Base-by-base conservation (phyloP, 1,284 basidiomycete species). In the Sanguinoderma infundibulare region DNA sequence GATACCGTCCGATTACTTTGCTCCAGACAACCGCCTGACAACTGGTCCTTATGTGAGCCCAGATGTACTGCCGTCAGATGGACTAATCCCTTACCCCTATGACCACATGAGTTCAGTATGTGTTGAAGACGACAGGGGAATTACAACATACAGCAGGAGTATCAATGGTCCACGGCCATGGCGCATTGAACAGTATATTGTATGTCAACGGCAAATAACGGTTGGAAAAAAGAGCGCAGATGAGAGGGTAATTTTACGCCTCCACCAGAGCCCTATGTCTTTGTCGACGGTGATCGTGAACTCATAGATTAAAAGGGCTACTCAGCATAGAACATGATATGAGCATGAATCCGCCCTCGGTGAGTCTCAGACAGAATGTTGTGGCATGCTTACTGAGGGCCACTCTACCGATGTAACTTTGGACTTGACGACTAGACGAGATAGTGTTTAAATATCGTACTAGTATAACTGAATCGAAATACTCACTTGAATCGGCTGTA, bases 191-290 rank as follows among this genome's bases (percentile, higher is more conserved):
- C n/a, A n/a, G n/a, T n/a, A n/a, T n/a, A n/a, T n/a, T 50, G 2
- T 44, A 36, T 5, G 28, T 35, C 9, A 57, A 35, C 4, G 49
- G 38, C 12, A 57, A 5, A 30, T 63, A 63, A 4, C 62, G 57
- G 39, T 63, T 63, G 26, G 57, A 34, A 51, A 20, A 24, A 56
- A 63, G 15, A 63, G 52, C 9, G 54, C 20, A 2, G 57, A 39
- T 14, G 52, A 39, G 22, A 36, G 34, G 9, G 62, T 54, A 9
- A 57, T 36, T 20, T 53, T 52, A 38, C 44, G 53, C 28, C 46
- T 59, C 62, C 62, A 63, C 28, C 60, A 52, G 28, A 50, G 52
- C 1, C 53, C 35, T 17, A 63, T 35, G 30, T 63, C 62, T 15
- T 38, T 39, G 15, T 26, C 35, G 22, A 63, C 49, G 32, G 62